Conservation (phyloP, 2,329 filamentous ascomycete genomes). For the Curvularia verruculosa region DNA sequence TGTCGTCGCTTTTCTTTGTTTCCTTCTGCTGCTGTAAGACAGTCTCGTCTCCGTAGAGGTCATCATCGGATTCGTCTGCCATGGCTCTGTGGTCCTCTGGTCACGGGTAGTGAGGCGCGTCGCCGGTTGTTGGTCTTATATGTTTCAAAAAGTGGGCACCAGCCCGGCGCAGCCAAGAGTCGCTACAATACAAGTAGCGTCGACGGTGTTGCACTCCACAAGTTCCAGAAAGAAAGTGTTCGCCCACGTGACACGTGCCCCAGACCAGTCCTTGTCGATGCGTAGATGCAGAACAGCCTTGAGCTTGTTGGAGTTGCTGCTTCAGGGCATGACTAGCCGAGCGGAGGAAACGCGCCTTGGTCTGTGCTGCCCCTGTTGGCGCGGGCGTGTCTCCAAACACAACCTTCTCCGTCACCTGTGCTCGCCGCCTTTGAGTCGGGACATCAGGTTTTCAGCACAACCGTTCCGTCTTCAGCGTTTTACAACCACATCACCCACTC, state of each 20-base stretch:
- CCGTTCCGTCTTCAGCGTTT: background rate
- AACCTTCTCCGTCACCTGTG: slow-evolving; percentile 1
- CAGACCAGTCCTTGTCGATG: background rate
- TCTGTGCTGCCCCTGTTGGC: slow-evolving; percentile 20
- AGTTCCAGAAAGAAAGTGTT: background rate
- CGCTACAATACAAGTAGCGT: background rate
- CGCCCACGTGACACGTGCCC: background rate
- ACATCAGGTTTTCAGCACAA: background rate
- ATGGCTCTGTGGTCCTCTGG: slow-evolving; percentile 37
- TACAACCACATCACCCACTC: no score
- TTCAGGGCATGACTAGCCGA: slow-evolving; percentile 30
- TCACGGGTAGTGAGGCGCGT: background rate
- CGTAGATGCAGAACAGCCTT: slow-evolving; percentile 3
- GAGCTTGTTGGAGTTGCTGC: slow-evolving; percentile 17
- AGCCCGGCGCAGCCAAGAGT: background rate
- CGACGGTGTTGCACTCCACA: background rate
- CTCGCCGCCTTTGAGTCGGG: background rate
- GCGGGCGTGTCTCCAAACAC: slow-evolving; percentile 10
- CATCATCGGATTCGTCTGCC: slow-evolving; percentile 61
- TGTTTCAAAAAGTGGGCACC: background rate
- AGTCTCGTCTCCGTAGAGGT: slow-evolving; percentile 55
- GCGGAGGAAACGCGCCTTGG: slow-evolving; percentile 25
- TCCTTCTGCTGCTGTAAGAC: slow-evolving; percentile 29
- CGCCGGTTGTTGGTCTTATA: background rate
- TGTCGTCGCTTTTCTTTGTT: slow-evolving; percentile 37